Conservation (phyloP, 768 basidiomycete species). For the Leccinellum luteum region DNA sequence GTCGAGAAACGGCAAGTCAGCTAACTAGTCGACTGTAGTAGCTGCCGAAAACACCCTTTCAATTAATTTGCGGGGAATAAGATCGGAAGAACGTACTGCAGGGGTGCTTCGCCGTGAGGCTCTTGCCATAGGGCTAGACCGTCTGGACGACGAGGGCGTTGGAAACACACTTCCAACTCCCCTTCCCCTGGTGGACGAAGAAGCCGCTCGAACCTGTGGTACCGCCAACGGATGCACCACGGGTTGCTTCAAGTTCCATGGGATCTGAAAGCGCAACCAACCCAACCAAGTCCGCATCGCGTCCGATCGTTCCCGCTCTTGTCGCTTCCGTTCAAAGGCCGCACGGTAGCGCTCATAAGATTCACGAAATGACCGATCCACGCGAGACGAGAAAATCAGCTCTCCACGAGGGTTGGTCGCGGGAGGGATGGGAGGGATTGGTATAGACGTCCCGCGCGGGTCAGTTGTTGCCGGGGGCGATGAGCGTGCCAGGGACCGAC, state of each 20-base stretch:
- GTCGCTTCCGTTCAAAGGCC: constrained; percentile 78
- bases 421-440: constrained; percentile 74
- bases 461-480: constrained; percentile 35
- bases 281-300: constrained; percentile 31
- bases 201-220: constrained; percentile 23
- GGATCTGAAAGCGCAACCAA: constrained; percentile 29
- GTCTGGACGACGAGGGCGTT: constrained; percentile 32
- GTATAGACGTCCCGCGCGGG: constrained; percentile 43
- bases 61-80: constrained; percentile 28
- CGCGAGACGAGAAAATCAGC: constrained; percentile 90
- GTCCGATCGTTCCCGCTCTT: constrained; percentile 54
- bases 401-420: constrained; percentile 91
- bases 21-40: constrained; percentile 16
- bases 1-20: constrained; percentile 8
- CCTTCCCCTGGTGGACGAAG: constrained; percentile 26
- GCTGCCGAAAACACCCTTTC: constrained; percentile 14
- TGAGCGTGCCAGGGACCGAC: constrained; percentile 26
- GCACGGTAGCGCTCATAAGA: constrained; percentile 89
- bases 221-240: constrained; percentile 6
- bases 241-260: constrained; percentile 22
- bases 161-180: constrained; percentile 23
- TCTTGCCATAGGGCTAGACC: constrained; percentile 34
- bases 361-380: constrained; percentile 80
- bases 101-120: constrained; percentile 26
- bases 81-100: constrained; percentile 20